Base-by-base conservation (phyloP, 1,284 basidiomycete genomes). In the Volvariella surrecta region DNA sequence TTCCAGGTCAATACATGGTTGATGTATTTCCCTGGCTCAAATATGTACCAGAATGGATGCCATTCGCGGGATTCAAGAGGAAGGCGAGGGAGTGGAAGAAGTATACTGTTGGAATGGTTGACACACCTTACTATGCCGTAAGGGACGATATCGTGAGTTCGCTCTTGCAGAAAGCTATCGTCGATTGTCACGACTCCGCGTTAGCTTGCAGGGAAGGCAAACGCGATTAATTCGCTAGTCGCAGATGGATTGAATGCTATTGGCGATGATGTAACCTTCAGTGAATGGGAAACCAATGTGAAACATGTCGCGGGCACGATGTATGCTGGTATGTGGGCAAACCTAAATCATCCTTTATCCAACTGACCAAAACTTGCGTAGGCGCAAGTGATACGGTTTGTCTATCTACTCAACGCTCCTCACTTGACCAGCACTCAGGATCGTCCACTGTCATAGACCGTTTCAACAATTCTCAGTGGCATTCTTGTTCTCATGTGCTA, bases 381-480 rank as follows among this genome's bases (percentile, higher is more conserved):
- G 47, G 39, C 15, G 44, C 32, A 30, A 21, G 43, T 9, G 47
- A 48, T 37, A 48, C 47, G 24, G 43, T 45, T 24, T 32, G 34
- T 37, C 9, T 4, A 16, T 15, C n/a, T n/a, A 6, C 18, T 6
- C 4, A n/a, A 4, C 9, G 34, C 34, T 4, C n/a, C n/a, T 15
- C 6, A 6, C 18, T 16, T 6, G 7, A 16, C n/a, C 18, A 9
- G 6, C n/a, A 19, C n/a, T 15, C 34, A n/a, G n/a, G n/a, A 17
- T 30, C 13, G 43, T 51, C 56, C n/a, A 20, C 21, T 6, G 24
- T 28, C 6, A 28, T 54, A 77, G 74, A 75, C 72, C 1, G 58
- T 63, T 10, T 63, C 70, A 3, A 61, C 66, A 3, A 50, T 74
- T 42, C 57, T 64, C 22, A 65, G 63, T n/a, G 74, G 76, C 22